phyloP scores from a whole-genome alignment of 257 asterid genomes.

The Salvia miltiorrhiza region DNA sequence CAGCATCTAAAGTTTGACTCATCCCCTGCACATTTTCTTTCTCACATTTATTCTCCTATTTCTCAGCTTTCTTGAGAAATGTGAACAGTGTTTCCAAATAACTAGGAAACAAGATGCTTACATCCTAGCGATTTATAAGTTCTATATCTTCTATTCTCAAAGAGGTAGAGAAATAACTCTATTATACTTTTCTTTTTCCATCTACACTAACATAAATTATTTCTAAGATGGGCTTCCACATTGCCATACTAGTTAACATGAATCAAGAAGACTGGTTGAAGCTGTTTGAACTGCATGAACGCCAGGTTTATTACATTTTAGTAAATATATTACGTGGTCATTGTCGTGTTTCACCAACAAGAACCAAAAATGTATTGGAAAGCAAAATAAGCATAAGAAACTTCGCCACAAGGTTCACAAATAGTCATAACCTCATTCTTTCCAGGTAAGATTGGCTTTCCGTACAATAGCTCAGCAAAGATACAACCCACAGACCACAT shows the following conservation, averaged over 20 bases:
- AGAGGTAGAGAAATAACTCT: neutral
- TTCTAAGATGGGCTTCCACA: neutral
- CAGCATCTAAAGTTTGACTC: neutral
- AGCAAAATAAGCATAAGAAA: constrained; percentile 19
- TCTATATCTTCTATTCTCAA: neutral
- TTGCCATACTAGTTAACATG: neutral
- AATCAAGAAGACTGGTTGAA: neutral
- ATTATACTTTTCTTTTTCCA: neutral
- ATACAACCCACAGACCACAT: constrained; percentile 99
- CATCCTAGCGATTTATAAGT: neutral
- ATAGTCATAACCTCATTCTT: constrained; percentile 69
- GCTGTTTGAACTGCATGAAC: neutral
- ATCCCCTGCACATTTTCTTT: neutral
- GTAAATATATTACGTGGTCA: neutral
- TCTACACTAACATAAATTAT: neutral
- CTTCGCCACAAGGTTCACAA: constrained; percentile 1
- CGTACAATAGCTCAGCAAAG: constrained; percentile 88
- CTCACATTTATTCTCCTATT: neutral
- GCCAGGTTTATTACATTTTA: neutral
- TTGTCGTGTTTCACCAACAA: no score
- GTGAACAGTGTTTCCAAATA: neutral
- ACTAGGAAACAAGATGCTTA: neutral
- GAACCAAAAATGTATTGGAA: no score
- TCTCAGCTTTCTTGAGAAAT: neutral
- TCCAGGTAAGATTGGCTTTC: constrained; percentile 84